A percentile compares a stretch with the other conserved stretches of the same genome.
These are phyloP conservation scores for Nicotiana benthamiana DNA, from an alignment of 257 asterid species.

Conservation along the genomic window DNA sequence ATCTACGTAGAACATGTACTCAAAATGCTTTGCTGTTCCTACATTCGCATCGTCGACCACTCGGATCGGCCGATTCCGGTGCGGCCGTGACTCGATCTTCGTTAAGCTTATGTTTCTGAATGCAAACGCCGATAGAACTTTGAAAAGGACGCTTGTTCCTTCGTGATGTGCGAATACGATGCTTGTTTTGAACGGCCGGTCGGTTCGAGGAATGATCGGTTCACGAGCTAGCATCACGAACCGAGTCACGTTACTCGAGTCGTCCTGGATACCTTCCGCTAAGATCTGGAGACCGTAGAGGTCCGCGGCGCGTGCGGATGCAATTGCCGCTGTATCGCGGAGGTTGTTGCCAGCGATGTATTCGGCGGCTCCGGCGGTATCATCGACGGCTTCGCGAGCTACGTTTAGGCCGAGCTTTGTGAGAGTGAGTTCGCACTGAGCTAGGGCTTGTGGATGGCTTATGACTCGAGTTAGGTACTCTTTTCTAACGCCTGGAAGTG, in stretches of 20 bases:
- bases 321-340: constrained; percentile 77
- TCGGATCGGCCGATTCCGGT: constrained; percentile 62
- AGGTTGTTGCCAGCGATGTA: constrained; percentile 51
- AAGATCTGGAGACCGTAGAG: constrained; percentile 58
- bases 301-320: constrained; percentile 82
- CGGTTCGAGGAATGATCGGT: constrained; percentile 73
- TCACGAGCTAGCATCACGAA: constrained; percentile 90
- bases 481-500: constrained; percentile 61
- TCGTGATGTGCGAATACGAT: constrained; percentile 77
- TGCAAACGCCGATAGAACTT: constrained; percentile 79
- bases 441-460: constrained; percentile 81
- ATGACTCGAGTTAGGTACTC: constrained; percentile 62
- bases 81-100: constrained; percentile 86
- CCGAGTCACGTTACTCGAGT: constrained; percentile 68
- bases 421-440: constrained; percentile 79
- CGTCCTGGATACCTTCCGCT: constrained; percentile 77
- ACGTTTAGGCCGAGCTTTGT: constrained; percentile 53
- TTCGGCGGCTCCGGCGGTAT: constrained; percentile 89
- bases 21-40: constrained; percentile 77
- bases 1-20: constrained; percentile 74
- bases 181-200: constrained; percentile 88
- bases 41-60: constrained; percentile 52
- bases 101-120: constrained; percentile 69
- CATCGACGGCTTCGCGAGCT: constrained; percentile 75
- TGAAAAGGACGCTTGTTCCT: constrained; percentile 71